These are phyloP conservation scores for Solanum pennellii DNA, from an alignment of 257 asterid species.

Conservation along the genomic window DNA sequence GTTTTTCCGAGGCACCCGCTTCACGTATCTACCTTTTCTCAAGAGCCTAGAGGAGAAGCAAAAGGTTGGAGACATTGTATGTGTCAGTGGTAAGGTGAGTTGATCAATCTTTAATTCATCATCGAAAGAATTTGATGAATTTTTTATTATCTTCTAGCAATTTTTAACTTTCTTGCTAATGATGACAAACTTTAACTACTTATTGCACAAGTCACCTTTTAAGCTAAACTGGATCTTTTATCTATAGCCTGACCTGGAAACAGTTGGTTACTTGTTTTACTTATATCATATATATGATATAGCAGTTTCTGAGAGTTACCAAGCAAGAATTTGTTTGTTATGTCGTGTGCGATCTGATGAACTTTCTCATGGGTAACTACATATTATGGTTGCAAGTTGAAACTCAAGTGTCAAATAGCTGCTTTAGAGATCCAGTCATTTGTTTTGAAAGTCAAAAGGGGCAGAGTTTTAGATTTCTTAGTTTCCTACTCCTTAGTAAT, in stretches of 20 bases:
- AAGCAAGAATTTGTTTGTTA: not conserved
- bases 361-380: not conserved
- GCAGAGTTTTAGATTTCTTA: not conserved
- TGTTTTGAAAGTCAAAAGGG: not conserved
- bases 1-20: conserved; percentile 90
- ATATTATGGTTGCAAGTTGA: not conserved
- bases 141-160: not conserved
- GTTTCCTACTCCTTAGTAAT: not conserved
- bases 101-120: not conserved
- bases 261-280: not conserved
- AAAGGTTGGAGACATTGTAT: conserved; percentile 70
- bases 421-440: not conserved
- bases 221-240: not conserved
- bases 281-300: not conserved
- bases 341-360: not conserved
- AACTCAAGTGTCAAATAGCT: not conserved
- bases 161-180: not conserved
- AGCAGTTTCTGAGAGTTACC: not conserved
- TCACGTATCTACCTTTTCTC: conserved; percentile 70
- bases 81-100: conserved; percentile 95
- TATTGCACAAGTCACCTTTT: not conserved
- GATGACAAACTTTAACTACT: not conserved
- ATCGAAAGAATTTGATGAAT: not conserved
- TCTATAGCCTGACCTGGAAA: not conserved
- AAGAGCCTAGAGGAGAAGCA: conserved; percentile 71